A percentile compares a stretch with the other conserved stretches of the same genome.
Conservation (phyloP, 2,329 filamentous ascomycete species). For the Diaporthe nobilis region DNA sequence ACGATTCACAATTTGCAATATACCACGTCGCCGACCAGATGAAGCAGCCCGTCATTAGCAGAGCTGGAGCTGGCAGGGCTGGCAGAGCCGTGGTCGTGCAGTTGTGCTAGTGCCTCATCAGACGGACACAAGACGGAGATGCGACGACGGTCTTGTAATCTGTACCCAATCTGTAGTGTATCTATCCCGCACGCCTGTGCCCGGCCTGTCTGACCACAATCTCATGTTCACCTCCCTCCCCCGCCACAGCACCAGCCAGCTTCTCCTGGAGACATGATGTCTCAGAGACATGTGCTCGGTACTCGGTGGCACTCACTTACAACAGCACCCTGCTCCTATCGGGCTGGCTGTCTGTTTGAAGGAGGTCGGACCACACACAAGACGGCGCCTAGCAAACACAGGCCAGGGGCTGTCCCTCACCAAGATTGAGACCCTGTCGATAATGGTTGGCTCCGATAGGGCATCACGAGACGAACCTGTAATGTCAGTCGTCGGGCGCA, state of each 20-base stretch:
- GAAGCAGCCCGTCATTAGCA: not conserved
- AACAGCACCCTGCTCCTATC: not conserved
- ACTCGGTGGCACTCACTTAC: not conserved
- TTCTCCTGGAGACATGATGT: conserved; percentile 24
- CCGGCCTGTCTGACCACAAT: conserved; percentile 36
- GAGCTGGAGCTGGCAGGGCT: not conserved
- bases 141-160: conserved; percentile 8
- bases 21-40: conserved; percentile 1
- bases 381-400: conserved; percentile 25
- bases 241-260: conserved; percentile 18
- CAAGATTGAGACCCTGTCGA: conserved; percentile 11
- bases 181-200: conserved; percentile 10
- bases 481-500: conserved; percentile 12
- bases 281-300: conserved; percentile 26
- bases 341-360: conserved; percentile 5
- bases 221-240: conserved; percentile 15
- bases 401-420: not conserved
- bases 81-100: not conserved
- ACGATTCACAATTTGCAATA: conserved; percentile 22
- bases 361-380: not conserved
- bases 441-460: conserved; percentile 5
- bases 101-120: conserved; percentile 14
- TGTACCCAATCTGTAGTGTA: conserved; percentile 1
- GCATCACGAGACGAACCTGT: conserved; percentile 26
- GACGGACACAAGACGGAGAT: not conserved